These are phyloP conservation scores for Exophiala mesophila DNA, from an alignment of 2,329 filamentous ascomycete species.

Conservation along the genomic window DNA sequence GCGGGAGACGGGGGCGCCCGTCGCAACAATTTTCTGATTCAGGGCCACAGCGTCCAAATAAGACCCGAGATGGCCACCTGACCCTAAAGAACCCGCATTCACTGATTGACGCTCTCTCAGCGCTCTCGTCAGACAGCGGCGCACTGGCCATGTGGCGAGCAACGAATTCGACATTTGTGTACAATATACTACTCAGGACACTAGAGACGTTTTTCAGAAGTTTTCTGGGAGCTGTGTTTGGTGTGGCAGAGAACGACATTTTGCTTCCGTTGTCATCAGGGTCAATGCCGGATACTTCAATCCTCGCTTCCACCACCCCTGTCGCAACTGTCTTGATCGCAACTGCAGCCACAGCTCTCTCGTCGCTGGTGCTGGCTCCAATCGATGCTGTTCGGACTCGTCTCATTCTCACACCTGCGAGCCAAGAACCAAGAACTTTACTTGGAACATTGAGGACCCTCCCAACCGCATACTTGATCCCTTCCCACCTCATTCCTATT, in stretches of 20 bases:
- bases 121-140: constrained; percentile 84
- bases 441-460: constrained; percentile 71
- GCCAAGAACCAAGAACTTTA: constrained; percentile 69
- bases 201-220: constrained; percentile 90
- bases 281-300: constrained; percentile 47
- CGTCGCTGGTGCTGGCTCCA: constrained; percentile 76
- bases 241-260: constrained; percentile 72
- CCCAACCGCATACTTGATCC: constrained; percentile 63
- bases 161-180: constrained; percentile 87
- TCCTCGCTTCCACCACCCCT: constrained; percentile 75
- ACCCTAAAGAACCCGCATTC: constrained; percentile 71
- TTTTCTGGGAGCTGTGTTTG: constrained; percentile 82
- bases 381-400: constrained; percentile 84
- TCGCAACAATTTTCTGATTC: constrained; percentile 31
- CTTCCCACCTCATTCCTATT: constrained; percentile 67
- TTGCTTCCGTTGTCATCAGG: constrained; percentile 43
- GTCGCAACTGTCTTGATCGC: constrained; percentile 73
- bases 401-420: constrained; percentile 78
- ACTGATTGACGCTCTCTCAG: constrained; percentile 76
- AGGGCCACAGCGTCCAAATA: constrained; percentile 3
- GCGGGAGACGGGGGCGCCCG: constrained; percentile 29
- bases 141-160: constrained; percentile 92
- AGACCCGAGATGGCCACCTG: constrained; percentile 54
- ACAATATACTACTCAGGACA: constrained; percentile 78
- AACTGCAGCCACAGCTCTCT: constrained; percentile 60